A percentile compares a stretch with the other conserved stretches of the same genome.
These are phyloP conservation scores for Pseudozyma hubeiensis DNA, from an alignment of 1,284 basidiomycete genomes.

Conservation along the genomic window DNA sequence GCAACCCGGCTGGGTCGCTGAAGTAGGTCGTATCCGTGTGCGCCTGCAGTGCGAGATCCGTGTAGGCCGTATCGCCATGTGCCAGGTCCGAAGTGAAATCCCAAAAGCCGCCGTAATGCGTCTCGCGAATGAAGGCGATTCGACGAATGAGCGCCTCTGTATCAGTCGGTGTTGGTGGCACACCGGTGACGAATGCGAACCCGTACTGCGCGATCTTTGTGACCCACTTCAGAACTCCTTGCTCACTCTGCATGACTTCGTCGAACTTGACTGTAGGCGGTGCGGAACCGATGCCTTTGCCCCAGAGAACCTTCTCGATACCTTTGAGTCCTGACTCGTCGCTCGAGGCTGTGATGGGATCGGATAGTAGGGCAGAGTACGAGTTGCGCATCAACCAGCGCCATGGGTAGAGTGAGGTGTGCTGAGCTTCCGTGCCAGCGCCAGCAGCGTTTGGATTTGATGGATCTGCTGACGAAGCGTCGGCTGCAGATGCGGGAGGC, in stretches of 20 bases:
- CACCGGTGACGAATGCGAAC: slow-evolving; percentile 86
- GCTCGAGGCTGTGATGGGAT: slow-evolving; percentile 72
- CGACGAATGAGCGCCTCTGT: slow-evolving; percentile 82
- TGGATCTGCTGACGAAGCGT: slow-evolving; percentile 7
- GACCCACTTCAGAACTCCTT: slow-evolving; percentile 83
- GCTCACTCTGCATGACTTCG: slow-evolving; percentile 79
- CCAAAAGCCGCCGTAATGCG: slow-evolving; percentile 94
- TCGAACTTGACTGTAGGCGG: slow-evolving; percentile 83
- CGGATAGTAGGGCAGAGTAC: slow-evolving; percentile 76
- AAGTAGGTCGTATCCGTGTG: slow-evolving; percentile 95
- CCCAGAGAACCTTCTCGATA: slow-evolving; percentile 76
- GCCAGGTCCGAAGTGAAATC: slow-evolving; percentile 92
- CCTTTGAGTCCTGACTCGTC: slow-evolving; percentile 30
- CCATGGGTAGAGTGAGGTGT: slow-evolving; percentile 87
- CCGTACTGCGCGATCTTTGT: slow-evolving; percentile 80
- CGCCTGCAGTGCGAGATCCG: slow-evolving; percentile 84
- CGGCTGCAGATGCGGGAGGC: background rate
- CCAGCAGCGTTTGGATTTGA: slow-evolving; percentile 1
- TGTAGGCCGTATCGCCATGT: slow-evolving; percentile 85
- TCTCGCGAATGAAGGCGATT: slow-evolving; percentile 90
- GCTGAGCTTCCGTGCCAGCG: slow-evolving; percentile 60
- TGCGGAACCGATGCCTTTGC: slow-evolving; percentile 78
- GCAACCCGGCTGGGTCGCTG: slow-evolving; percentile 79
- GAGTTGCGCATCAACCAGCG: slow-evolving; percentile 81
- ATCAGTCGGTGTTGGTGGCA: slow-evolving; percentile 83